Evolutionary conservation across 106 monocot species (phyloP).

Genomic region (Hemerocallis citrina): DNA sequence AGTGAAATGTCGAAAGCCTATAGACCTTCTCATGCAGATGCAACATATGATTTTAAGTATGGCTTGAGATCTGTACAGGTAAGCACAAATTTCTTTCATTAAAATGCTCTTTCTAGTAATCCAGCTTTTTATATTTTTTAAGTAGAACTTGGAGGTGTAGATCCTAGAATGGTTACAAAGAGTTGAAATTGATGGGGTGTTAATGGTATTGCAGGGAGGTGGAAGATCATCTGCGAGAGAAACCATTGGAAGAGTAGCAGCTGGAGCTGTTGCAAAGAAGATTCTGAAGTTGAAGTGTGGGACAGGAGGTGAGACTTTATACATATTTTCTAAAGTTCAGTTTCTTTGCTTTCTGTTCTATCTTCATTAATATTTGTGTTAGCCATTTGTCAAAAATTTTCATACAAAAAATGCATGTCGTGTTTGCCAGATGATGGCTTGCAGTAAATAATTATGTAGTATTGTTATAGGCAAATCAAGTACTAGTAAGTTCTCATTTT

Average conservation of each 20-base stretch:
- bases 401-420: too few species aligned
- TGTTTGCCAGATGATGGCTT: too few species aligned
- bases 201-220: constrained; percentile 57
- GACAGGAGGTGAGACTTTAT: constrained; percentile 71
- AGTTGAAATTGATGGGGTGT: neutral
- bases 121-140: neutral
- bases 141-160: neutral
- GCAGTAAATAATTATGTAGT: too few species aligned
- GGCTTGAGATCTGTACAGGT: constrained; percentile 77
- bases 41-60: constrained; percentile 71
- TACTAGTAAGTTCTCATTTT: neutral
- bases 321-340: too few species aligned
- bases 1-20: constrained; percentile 78
- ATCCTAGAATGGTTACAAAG: neutral
- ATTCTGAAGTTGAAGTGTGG: constrained; percentile 72
- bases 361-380: too few species aligned
- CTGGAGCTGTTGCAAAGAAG: constrained; percentile 97
- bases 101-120: neutral
- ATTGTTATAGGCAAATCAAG: too few species aligned
- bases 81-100: neutral
- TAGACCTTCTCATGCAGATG: constrained; percentile 83
- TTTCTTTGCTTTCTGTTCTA: too few species aligned
- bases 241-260: constrained; percentile 96
- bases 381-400: too few species aligned
- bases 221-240: constrained; percentile 98